Base-by-base conservation (phyloP, 345 rosid genomes). In the Lepidium didymum region DNA sequence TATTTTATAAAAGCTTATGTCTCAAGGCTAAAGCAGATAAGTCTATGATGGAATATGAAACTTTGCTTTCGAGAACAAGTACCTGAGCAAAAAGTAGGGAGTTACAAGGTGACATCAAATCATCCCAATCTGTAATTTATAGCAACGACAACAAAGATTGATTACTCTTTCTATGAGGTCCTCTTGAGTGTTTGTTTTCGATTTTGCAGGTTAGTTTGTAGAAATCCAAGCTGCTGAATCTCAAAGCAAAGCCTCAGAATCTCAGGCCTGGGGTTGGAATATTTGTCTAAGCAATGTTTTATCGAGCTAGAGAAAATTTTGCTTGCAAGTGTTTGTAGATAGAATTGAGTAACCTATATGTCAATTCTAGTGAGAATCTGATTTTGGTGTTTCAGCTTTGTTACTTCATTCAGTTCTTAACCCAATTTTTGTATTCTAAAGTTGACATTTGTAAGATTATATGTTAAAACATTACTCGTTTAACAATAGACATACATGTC, bases 1-100 rank as follows among this genome's bases (percentile, higher is more conserved):
- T 70, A 18, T 42, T 73, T 61, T 76, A 72, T 69, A 66, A 53
- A 74, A 61, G 63, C 35, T 57, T 80, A 35, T 75, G 72, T 81
- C 80, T 73, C 35, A 76, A 78, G 65, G 73, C 83, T 27, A 71
- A 69, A 67, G 80, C 75, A 61, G 83, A 77, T 56, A 47, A 63
- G 34, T 34, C 62, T 38, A 67, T 65, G 25, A 56, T 80, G 76
- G 75, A 81, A 55, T 63, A 54, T 23, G 55, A 58, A 67, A 72
- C 69, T 12, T 53, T 4, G 7, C 42, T 55, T 15, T 62, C 37
- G 8, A 44, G 9, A 23, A 25, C 64, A 45, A 68, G 51, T 44
- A 6, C 35, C 10, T 67, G 64, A 67, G 55, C 35, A 44, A 43
- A 13, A 55, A 34, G 33, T 13, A 21, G 15, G 16, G 10, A 34